These are phyloP conservation scores for Patellifolia procumbens DNA, from an alignment of 179 eudicot genomes.

Conservation along the genomic window DNA sequence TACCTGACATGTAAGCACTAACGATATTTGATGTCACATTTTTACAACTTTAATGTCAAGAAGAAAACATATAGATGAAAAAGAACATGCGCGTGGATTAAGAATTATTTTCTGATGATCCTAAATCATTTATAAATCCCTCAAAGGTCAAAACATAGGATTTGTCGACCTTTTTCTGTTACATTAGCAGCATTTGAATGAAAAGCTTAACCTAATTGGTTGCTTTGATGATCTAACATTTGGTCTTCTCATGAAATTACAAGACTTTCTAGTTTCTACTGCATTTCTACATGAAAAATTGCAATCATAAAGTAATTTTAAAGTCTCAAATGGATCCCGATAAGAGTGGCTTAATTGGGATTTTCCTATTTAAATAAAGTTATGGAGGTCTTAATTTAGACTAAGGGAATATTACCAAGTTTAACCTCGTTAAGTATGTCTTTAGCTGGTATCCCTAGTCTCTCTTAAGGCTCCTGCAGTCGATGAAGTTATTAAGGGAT, in stretches of 20 bases:
- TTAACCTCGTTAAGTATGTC: background rate
- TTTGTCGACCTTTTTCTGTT: background rate
- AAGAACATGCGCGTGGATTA: background rate
- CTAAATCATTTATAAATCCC: background rate
- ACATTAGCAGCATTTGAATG: background rate
- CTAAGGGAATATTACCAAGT: background rate
- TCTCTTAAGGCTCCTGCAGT: background rate
- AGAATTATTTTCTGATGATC: background rate
- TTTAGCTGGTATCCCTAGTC: background rate
- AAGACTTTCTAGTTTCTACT: background rate
- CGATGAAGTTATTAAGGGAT: background rate
- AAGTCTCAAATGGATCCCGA: background rate
- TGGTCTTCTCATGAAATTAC: background rate
- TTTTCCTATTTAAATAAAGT: background rate
- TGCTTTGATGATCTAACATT: background rate
- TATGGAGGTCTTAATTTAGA: background rate
- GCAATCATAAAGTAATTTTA: background rate
- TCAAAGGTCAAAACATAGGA: background rate
- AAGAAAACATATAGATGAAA: background rate
- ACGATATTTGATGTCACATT: background rate
- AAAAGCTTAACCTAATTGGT: background rate
- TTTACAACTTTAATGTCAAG: background rate
- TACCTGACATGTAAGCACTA: conserved; percentile 50
- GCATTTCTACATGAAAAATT: background rate
- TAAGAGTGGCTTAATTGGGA: background rate